phyloP scores from a whole-genome alignment of 2,329 filamentous ascomycete genomes.

The Paracamarosporium sp. region DNA sequence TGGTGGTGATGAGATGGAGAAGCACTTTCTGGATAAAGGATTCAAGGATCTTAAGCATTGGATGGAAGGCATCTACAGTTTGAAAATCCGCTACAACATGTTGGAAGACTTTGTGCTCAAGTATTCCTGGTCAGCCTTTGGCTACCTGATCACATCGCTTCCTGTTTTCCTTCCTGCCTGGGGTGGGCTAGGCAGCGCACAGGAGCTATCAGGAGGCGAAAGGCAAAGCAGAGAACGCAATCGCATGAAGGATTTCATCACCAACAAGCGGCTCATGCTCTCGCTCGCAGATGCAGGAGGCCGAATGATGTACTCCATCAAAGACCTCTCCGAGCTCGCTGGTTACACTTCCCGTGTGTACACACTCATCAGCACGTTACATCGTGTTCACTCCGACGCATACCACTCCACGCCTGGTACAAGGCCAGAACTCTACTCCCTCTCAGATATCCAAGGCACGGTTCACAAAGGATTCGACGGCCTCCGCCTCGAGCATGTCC shows the following conservation, averaged over 20 bases:
- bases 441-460: constrained; percentile 91
- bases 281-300: constrained; percentile 95
- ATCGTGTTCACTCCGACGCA: constrained; percentile 88
- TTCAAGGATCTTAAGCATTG: constrained; percentile 92
- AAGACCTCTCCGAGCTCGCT: constrained; percentile 93
- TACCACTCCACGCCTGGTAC: constrained; percentile 74
- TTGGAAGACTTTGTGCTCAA: constrained; percentile 98
- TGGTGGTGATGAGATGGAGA: constrained; percentile 92
- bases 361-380: constrained; percentile 91
- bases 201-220: constrained; percentile 65
- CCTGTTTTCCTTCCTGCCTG: constrained; percentile 94
- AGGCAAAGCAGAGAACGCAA: constrained; percentile 73
- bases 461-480: constrained; percentile 95
- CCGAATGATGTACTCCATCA: constrained; percentile 99
- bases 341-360: constrained; percentile 97
- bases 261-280: constrained; percentile 97
- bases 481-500: constrained; percentile 90
- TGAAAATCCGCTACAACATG: constrained; percentile 98
- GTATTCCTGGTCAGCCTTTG: constrained; percentile 98
- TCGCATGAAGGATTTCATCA: constrained; percentile 98
- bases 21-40: constrained; percentile 86
- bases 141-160: constrained; percentile 89
- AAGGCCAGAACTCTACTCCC: constrained; percentile 81
- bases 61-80: constrained; percentile 98
- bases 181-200: constrained; percentile 79